Evolutionary conservation across 2,329 filamentous ascomycete genomes (phyloP), one percentile per base, ranked within the genome.

Genomic region (Tolypocladium tundrense): DNA sequence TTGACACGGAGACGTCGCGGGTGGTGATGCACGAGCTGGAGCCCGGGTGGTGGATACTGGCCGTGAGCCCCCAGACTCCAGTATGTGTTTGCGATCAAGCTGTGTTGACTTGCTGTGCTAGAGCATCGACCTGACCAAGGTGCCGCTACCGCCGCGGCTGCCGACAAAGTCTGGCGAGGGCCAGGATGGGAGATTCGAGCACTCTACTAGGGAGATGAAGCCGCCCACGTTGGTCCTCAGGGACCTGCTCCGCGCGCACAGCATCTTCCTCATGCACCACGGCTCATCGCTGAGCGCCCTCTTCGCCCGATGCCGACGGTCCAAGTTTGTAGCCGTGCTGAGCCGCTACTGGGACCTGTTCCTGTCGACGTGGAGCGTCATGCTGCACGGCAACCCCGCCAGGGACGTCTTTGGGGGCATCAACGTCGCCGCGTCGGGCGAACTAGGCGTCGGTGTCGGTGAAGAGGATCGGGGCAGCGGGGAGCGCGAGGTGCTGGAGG

Each of bases 401-500:
- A 83, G 88, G 1, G 87, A 87, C 61, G 79, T 96, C 6, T 91
- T 91, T 66, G 85, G 87, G 13, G 91, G 90, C 7, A 85, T 96
- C 68, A 96, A 96, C 71, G 79, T 99, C 39, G 90, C 92, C 14
- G 90, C 88, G 8, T 91, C 90, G 40, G 93, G 94, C 21, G 93
- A 97, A 73, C 82, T 97, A 33, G 94, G 94, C 19, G 84, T 97
- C 52, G 94, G 94, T 0, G 94, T 97, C 1, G 94, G 94, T 21
- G 94, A 97, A 70, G 94, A 97, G 74, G 90, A 97, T 57, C 88
- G 91, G 70, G 93, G 93, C 5, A 97, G 93, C 69, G 91, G 91
- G 39, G 93, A 97, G 75, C 81, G 93, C 65, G 93, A 95, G 65
- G 93, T 97, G 0, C 77, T 99, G 1, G 93, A 97, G 71, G 91